Conservation (phyloP, 768 basidiomycete species). For the Termitomyces sp. region DNA sequence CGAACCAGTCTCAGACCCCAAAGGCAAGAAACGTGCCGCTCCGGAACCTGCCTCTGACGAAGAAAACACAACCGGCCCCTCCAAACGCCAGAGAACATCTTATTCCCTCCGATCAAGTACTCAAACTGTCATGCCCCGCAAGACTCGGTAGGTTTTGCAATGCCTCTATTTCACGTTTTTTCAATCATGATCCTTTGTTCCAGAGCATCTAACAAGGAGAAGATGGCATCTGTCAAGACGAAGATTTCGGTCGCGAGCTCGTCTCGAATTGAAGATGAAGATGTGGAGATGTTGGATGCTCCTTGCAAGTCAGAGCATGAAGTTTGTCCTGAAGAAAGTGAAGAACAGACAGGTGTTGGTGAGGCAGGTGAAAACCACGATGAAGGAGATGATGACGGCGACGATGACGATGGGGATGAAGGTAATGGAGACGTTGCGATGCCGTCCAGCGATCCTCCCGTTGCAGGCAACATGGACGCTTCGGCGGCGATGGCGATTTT, state of each 20-base stretch:
- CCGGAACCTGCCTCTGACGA: conserved; percentile 70
- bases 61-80: conserved; percentile 51
- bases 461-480: conserved; percentile 62
- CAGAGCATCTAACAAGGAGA: conserved; percentile 54
- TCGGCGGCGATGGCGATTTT: conserved; percentile 76
- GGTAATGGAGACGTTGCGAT: conserved; percentile 38
- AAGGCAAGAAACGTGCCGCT: conserved; percentile 91
- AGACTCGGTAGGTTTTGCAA: conserved; percentile 51
- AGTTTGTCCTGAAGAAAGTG: conserved; percentile 40
- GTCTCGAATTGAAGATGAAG: conserved; percentile 66
- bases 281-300: conserved; percentile 75
- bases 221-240: conserved; percentile 57
- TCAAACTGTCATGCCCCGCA: conserved; percentile 68
- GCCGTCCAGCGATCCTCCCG: conserved; percentile 38
- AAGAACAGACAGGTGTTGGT: conserved; percentile 29
- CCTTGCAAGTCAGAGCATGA: conserved; percentile 55
- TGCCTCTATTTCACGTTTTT: conserved; percentile 9
- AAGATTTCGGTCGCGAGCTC: conserved; percentile 63
- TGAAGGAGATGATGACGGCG: conserved; percentile 28
- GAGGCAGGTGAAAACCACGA: conserved; percentile 47
- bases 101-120: conserved; percentile 70
- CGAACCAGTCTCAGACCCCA: conserved; percentile 73
- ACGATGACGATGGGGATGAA: conserved; percentile 45
- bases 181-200: conserved; percentile 16
- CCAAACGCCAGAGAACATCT: conserved; percentile 62